Evolutionary conservation across 2,329 filamentous ascomycete genomes (phyloP), one percentile per base, ranked within the genome.

Genomic region (Macroventuria anomochaeta): DNA sequence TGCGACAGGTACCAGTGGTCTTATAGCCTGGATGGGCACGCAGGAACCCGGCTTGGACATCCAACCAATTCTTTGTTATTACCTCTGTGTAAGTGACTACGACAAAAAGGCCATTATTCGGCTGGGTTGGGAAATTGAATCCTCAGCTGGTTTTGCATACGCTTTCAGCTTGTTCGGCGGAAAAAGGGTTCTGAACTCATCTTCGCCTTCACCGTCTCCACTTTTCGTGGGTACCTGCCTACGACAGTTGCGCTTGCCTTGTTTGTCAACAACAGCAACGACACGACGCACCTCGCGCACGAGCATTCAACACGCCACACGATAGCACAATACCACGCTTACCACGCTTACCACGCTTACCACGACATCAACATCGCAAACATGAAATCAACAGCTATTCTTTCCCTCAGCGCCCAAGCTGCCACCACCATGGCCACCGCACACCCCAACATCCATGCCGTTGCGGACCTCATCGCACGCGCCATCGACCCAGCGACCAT

Each of bases 401-500:
- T 47, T 31, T 39, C 31, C 5, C 18, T 18, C 23, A 13, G 15
- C 37, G 25, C 31, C 5, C 21, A 41, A 3, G n/a, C 18, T 13
- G 26, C 39, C 26, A 31, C 23, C 15, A 23, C 32, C 8, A 7
- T 44, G 8, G 48, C 48, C 26, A 26, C 47, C n/a, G 12, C 25
- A 17, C 32, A 25, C 10, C 29, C 46, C 34, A 37, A 39, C 8
- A 5, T 39, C 40, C 44, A 49, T 21, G 44, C 21, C 12, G 28
- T 39, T 13, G 47, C 29, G 13, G 42, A 47, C 17, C 47, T 50
- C 10, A 20, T 54, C 12, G 41, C 18, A 36, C 55, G 55, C 12
- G 44, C 23, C 10, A 32, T 57, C 3, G 43, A 57, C n/a, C 48
- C 50, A 18, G 40, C 23, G 5, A 46, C 49, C 34, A 55, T 55